Conservation (phyloP, 257 asterid species). For the Agastache rugosa region DNA sequence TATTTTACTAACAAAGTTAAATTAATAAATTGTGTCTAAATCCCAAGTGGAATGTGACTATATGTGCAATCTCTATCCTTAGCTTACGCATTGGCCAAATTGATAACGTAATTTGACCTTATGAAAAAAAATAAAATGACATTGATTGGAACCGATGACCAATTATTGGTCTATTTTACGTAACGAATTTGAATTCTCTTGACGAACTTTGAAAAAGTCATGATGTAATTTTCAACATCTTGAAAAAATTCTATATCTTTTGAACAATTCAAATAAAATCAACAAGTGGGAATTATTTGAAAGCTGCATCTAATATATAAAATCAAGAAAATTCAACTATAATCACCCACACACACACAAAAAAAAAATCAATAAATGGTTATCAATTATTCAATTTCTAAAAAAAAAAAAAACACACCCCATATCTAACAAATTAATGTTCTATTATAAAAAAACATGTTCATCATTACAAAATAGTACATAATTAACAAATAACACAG, state of each 20-base stretch:
- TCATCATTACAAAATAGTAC: neutral
- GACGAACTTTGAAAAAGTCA: neutral
- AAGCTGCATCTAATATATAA: neutral
- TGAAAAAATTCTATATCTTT: no score
- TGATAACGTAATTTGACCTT: constrained; percentile 9
- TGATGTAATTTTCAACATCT: neutral
- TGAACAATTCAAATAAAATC: neutral
- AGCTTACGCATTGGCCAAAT: neutral
- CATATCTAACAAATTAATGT: neutral
- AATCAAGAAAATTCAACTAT: no score
- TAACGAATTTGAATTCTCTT: constrained; percentile 8
- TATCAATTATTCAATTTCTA: neutral
- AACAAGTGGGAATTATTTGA: neutral
- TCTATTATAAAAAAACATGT: neutral
- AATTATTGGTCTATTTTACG: constrained; percentile 22
- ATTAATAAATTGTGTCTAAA: neutral
- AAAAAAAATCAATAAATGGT: neutral
- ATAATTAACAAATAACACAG: constrained; percentile 49
- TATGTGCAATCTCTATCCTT: constrained; percentile 15
- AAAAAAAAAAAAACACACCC: neutral
- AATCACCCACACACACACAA: neutral
- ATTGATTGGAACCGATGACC: neutral
- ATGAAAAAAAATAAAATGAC: neutral
- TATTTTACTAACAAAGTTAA: neutral
- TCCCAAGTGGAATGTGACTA: neutral